Conservation (phyloP, 73 alveolate species). For the Blepharisma japonicum region DNA sequence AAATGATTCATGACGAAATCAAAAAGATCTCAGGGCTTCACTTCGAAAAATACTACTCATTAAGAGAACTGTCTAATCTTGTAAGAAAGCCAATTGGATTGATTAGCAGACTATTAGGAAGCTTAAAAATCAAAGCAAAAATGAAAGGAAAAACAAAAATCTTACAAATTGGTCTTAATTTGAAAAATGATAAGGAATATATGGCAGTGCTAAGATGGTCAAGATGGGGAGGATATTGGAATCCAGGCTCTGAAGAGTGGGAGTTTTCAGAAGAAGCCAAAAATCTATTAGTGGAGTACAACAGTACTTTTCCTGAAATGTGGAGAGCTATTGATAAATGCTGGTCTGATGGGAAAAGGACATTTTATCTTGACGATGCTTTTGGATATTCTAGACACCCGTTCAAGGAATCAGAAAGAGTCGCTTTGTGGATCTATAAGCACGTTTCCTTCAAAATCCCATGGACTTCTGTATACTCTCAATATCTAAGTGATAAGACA, state of each 20-base stretch:
- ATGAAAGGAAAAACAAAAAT: slow-evolving; percentile 23
- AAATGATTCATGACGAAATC: background rate
- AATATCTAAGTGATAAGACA: background rate
- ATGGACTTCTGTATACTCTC: slow-evolving; percentile 19
- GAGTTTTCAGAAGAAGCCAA: slow-evolving; percentile 18
- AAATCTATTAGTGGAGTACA: background rate
- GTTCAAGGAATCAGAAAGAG: slow-evolving; percentile 15
- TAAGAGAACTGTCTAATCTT: background rate
- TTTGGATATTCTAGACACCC: slow-evolving; percentile 6
- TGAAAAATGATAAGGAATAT: slow-evolving; percentile 14
- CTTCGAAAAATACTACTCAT: slow-evolving; percentile 20
- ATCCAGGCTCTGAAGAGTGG: slow-evolving; percentile 4
- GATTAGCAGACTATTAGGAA: background rate
- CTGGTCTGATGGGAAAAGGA: slow-evolving; percentile 6
- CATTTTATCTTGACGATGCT: slow-evolving; percentile 3
- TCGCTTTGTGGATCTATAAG: slow-evolving; percentile 19
- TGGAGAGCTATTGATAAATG: slow-evolving; percentile 24
- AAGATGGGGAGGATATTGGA: slow-evolving; percentile 30
- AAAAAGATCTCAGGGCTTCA: background rate
- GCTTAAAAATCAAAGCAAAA: slow-evolving; percentile 16
- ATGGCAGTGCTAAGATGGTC: slow-evolving; percentile 18
- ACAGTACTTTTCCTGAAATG: background rate
- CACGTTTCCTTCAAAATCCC: slow-evolving; percentile 8
- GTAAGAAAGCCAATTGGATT: slow-evolving; percentile 19
- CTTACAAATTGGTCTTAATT: slow-evolving; percentile 4